Conservation (phyloP, 768 basidiomycete genomes). For the Mycena floridula region DNA sequence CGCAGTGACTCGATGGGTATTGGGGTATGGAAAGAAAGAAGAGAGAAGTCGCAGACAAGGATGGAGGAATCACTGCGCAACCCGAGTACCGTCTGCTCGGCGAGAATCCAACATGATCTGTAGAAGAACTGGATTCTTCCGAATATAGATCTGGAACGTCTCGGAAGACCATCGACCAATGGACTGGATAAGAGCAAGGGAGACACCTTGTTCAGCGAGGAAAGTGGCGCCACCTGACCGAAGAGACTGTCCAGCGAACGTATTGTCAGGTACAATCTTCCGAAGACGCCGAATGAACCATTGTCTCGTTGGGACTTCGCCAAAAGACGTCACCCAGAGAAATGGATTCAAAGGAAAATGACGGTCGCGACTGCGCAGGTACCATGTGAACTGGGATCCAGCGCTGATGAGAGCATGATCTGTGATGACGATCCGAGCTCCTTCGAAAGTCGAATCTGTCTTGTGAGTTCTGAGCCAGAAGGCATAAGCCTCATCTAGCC, state of each 20-base stretch:
- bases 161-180: conserved; percentile 25
- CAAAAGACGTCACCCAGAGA: not conserved
- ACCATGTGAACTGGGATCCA: not conserved
- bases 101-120: not conserved
- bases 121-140: conserved; percentile 22
- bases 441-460: conserved; percentile 5
- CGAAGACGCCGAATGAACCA: conserved; percentile 1
- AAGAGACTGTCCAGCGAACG: conserved; percentile 14
- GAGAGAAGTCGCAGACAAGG: not conserved
- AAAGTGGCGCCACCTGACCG: conserved; percentile 10
- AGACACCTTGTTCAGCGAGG: conserved; percentile 14
- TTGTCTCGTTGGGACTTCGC: not conserved
- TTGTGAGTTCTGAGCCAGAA: not conserved
- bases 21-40: not conserved
- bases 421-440: conserved; percentile 8
- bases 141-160: conserved; percentile 22
- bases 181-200: conserved; percentile 18
- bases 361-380: not conserved
- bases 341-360: not conserved
- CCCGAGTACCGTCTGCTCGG: not conserved
- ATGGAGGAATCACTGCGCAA: no score
- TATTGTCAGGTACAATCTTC: not conserved
- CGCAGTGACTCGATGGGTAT: no score
- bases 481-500: no score
- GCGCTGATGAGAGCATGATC: conserved; percentile 11